phyloP scores from a whole-genome alignment of 441 rosid species.

The Manihot esculenta region DNA sequence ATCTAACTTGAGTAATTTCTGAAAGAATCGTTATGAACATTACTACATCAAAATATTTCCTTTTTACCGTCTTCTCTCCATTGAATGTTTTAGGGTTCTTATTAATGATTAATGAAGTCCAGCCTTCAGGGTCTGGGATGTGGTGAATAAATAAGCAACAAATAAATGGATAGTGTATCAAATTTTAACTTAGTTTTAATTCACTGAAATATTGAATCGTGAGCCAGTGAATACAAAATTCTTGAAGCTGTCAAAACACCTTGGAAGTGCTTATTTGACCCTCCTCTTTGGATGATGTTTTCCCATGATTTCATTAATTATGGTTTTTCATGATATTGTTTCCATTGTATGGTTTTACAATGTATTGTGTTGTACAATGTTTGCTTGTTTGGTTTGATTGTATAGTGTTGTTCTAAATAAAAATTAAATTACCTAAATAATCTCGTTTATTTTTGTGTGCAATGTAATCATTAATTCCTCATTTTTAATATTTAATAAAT shows the following conservation, averaged over 20 bases:
- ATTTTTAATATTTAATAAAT: too few species aligned
- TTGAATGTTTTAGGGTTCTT: neutral
- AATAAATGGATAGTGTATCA: neutral
- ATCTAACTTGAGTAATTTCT: neutral
- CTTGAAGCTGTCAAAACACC: neutral
- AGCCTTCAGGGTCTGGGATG: neutral
- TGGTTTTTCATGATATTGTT: too few species aligned
- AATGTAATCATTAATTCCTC: too few species aligned
- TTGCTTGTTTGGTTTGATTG: too few species aligned
- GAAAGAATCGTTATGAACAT: neutral
- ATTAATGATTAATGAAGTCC: neutral
- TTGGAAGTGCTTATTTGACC: neutral
- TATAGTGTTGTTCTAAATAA: too few species aligned
- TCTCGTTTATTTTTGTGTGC: too few species aligned
- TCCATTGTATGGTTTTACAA: too few species aligned
- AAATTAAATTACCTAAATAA: too few species aligned
- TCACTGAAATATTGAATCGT: neutral
- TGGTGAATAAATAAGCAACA: neutral
- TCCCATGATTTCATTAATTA: too few species aligned
- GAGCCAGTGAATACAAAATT: neutral
- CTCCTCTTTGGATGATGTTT: too few species aligned
- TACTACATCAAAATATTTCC: neutral
- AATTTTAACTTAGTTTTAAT: neutral
- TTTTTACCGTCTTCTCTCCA: neutral
- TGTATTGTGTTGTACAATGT: too few species aligned